Percentiles rank a stretch among this genome's conserved stretches.
Conservation (phyloP, 305 asterid species). For the Fraxinus baroniana region DNA sequence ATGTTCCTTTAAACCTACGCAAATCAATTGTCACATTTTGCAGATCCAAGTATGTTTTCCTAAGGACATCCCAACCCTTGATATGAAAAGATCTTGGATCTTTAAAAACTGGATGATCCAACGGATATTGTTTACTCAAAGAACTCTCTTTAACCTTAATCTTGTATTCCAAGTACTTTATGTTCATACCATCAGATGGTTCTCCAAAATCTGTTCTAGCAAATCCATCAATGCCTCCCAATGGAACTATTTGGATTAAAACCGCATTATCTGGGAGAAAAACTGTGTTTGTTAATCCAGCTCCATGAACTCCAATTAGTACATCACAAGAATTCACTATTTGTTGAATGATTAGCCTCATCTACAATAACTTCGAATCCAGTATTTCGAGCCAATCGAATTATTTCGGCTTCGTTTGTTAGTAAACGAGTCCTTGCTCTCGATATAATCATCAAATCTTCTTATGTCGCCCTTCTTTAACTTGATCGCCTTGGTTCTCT, state of each 20-base stretch:
- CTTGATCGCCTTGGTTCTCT: conserved; percentile 29
- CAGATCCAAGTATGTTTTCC: conserved; percentile 54
- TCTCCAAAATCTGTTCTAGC: conserved; percentile 60
- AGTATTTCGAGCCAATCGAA: conserved; percentile 30
- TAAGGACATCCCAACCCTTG: conserved; percentile 51
- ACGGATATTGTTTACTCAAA: conserved; percentile 33
- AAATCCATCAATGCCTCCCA: conserved; percentile 50
- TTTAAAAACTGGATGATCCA: conserved; percentile 43
- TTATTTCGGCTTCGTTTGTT: conserved; percentile 39
- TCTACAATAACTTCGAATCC: conserved; percentile 62
- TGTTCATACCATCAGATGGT: conserved; percentile 57
- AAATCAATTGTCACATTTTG: conserved; percentile 66
- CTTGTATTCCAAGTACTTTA: conserved; percentile 58
- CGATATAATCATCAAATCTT: conserved; percentile 54
- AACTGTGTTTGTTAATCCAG: conserved; percentile 76
- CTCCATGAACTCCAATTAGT: conserved; percentile 74
- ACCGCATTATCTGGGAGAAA: conserved; percentile 64
- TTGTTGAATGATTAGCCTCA: conserved; percentile 38
- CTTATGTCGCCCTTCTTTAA: conserved; percentile 9
- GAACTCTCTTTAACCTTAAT: conserved; percentile 54
- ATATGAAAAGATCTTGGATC: conserved; percentile 49
- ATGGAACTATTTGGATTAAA: conserved; percentile 58
- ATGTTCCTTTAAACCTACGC: conserved; percentile 43
- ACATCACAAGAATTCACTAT: conserved; percentile 74
- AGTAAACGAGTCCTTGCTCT: conserved; percentile 50